A percentile compares a stretch with the other conserved stretches of the same genome.
Conservation (phyloP, 345 rosid genomes). For the Syzygium aromaticum region DNA sequence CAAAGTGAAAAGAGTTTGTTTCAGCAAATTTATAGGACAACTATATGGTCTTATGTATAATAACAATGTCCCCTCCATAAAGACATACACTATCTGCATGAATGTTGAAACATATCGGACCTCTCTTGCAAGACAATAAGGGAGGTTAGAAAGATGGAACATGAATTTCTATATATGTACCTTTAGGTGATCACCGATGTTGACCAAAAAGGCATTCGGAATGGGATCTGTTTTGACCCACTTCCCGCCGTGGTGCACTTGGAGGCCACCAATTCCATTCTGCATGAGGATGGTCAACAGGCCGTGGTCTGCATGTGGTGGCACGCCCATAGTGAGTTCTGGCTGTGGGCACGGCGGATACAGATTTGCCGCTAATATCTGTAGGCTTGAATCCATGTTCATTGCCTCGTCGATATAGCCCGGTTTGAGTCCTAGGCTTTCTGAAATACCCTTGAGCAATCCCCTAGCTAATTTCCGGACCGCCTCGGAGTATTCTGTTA, state of each 20-base stretch:
- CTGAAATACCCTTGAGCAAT: slow-evolving; percentile 31
- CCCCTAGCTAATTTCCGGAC: slow-evolving; percentile 16
- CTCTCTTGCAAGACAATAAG: not conserved
- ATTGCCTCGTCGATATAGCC: slow-evolving; percentile 12
- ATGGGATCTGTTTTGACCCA: slow-evolving; percentile 25
- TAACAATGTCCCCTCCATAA: not conserved
- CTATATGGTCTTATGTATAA: not conserved
- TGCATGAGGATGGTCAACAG: slow-evolving; percentile 27
- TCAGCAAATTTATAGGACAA: not conserved
- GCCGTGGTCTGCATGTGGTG: slow-evolving; percentile 45
- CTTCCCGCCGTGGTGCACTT: slow-evolving; percentile 28
- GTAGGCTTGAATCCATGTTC: slow-evolving; percentile 18
- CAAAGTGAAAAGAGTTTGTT: no score
- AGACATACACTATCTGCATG: not conserved
- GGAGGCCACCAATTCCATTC: slow-evolving; percentile 35
- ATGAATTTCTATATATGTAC: slow-evolving; percentile 2
- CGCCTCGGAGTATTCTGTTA: slow-evolving; percentile 15
- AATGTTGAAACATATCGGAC: not conserved
- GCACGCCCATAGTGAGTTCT: slow-evolving; percentile 36
- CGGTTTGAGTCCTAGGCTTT: slow-evolving; percentile 33
- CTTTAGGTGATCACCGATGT: slow-evolving; percentile 39
- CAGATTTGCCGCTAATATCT: slow-evolving; percentile 14
- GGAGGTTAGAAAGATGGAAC: no score
- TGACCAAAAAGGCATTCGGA: slow-evolving; percentile 30
- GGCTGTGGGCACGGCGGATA: slow-evolving; percentile 45